A percentile compares a stretch with the other conserved stretches of the same genome.
phyloP scores from a whole-genome alignment of 2,329 filamentous ascomycete species.

The Catunica adiposa region DNA sequence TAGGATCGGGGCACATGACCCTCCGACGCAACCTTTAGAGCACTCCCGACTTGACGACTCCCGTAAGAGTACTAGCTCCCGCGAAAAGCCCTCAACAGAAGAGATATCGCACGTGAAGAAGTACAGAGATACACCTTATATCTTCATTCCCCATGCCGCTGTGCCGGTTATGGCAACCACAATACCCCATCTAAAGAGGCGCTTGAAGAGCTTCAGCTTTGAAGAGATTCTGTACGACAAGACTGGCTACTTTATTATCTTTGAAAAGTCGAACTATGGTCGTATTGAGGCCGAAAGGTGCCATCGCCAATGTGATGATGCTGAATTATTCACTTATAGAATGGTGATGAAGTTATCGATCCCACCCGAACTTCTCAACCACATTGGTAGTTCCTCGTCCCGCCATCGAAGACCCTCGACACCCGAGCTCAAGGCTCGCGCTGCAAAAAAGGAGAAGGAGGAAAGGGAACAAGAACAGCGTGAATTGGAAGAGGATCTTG shows the following conservation, averaged over 20 bases:
- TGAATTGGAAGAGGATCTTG: slow-evolving; percentile 66
- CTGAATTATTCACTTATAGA: slow-evolving; percentile 73
- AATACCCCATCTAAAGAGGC: slow-evolving; percentile 75
- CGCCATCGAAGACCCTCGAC: slow-evolving; percentile 10
- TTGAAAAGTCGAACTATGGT: slow-evolving; percentile 60
- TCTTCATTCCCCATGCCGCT: slow-evolving; percentile 73
- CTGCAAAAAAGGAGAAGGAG: slow-evolving; percentile 40
- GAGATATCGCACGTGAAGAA: slow-evolving; percentile 52
- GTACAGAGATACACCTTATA: slow-evolving; percentile 67
- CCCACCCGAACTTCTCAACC: slow-evolving; percentile 16
- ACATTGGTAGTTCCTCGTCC: slow-evolving; percentile 12
- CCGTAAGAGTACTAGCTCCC: slow-evolving; percentile 35
- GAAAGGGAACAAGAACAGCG: slow-evolving; percentile 48
- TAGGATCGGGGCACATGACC: slow-evolving; percentile 21
- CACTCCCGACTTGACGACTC: not conserved
- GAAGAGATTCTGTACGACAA: slow-evolving; percentile 70
- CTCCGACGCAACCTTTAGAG: slow-evolving; percentile 21
- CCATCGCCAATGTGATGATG: slow-evolving; percentile 60
- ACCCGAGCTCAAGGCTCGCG: slow-evolving; percentile 10
- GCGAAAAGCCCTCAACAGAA: slow-evolving; percentile 42
- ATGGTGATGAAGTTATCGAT: slow-evolving; percentile 73
- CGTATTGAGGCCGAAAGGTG: slow-evolving; percentile 70
- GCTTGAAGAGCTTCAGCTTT: slow-evolving; percentile 67
- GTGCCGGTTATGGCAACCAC: slow-evolving; percentile 79
- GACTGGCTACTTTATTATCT: slow-evolving; percentile 83